Percentiles rank a stretch among this genome's conserved stretches.
phyloP scores from a whole-genome alignment of 345 rosid genomes.

The Hibiscus syriacus region DNA sequence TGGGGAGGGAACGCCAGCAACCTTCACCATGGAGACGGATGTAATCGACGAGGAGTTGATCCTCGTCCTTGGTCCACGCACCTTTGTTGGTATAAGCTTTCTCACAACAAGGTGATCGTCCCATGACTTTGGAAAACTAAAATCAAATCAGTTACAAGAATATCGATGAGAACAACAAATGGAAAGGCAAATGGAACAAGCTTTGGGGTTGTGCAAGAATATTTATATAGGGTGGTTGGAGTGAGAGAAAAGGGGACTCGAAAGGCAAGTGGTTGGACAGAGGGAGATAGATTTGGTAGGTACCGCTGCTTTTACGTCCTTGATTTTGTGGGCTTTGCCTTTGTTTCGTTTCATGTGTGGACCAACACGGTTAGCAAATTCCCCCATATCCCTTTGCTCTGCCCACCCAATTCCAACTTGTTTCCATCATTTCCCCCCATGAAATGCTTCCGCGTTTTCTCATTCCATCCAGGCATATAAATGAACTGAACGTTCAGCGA shows the following conservation, averaged over 20 bases:
- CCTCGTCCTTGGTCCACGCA: not conserved
- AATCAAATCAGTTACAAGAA: no score
- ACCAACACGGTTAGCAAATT: not conserved
- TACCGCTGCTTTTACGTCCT: not conserved
- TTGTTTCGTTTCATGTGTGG: not conserved
- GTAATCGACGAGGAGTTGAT: not conserved
- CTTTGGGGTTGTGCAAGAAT: not conserved
- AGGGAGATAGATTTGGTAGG: not conserved
- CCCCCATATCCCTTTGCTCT: not conserved
- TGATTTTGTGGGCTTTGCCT: not conserved
- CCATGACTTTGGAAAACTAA: not conserved
- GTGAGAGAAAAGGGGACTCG: not conserved
- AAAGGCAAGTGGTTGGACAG: not conserved
- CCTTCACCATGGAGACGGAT: not conserved
- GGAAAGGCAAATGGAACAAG: not conserved
- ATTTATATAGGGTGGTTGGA: not conserved
- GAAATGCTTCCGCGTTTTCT: no score
- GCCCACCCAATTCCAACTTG: not conserved
- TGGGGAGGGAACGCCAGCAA: not conserved
- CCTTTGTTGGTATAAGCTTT: not conserved
- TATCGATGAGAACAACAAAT: not conserved
- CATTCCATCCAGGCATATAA: no score
- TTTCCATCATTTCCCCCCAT: not conserved
- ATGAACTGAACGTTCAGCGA: no score
- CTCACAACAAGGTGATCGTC: not conserved